These are phyloP conservation scores for Populus davidiana DNA, from an alignment of 345 rosid species.

Conservation along the genomic window DNA sequence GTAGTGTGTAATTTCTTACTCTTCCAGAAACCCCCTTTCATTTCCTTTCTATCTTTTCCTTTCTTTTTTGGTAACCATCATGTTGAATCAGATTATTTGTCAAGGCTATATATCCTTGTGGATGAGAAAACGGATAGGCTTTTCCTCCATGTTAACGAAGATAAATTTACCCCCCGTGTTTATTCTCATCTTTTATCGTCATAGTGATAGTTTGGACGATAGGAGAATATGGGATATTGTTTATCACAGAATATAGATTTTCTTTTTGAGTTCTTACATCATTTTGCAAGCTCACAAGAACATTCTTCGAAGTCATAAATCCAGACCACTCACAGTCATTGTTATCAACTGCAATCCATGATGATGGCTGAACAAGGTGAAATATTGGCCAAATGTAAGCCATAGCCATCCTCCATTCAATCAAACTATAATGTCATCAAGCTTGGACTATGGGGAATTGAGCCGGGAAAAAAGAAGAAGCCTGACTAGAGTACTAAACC, in stretches of 20 bases:
- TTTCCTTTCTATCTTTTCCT: neutral
- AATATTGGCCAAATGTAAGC: too few species aligned
- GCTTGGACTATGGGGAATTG: too few species aligned
- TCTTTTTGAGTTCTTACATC: neutral
- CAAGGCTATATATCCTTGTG: neutral
- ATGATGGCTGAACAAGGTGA: too few species aligned
- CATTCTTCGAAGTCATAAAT: neutral
- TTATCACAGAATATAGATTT: neutral
- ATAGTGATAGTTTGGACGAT: neutral
- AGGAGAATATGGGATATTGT: neutral
- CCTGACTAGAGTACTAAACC: too few species aligned
- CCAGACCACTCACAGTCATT: too few species aligned
- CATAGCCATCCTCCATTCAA: too few species aligned
- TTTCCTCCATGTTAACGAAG: neutral
- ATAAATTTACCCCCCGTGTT: neutral
- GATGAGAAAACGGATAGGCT: slow-evolving; percentile 1
- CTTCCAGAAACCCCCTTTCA: neutral
- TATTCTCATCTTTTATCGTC: neutral
- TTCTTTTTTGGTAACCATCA: neutral
- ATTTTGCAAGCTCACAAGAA: neutral
- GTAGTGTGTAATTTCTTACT: neutral
- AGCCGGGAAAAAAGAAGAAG: too few species aligned
- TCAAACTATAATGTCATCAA: too few species aligned
- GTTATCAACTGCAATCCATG: too few species aligned
- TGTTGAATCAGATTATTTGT: slow-evolving; percentile 7